Conservation (phyloP, 768 basidiomycete species). For the Leucosporidium creatinivorum region DNA sequence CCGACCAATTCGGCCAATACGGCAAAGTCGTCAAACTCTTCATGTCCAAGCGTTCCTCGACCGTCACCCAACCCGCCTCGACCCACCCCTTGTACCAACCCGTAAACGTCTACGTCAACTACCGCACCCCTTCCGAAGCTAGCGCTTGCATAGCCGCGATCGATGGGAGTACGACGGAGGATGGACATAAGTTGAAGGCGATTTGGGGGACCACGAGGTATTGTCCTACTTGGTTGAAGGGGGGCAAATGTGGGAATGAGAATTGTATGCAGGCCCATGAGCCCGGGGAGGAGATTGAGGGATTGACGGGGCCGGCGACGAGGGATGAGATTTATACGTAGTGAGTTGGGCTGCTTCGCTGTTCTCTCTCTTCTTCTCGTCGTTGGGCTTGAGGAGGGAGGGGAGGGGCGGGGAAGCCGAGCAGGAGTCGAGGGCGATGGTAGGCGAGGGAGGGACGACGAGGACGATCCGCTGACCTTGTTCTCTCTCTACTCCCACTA, state of each 20-base stretch:
- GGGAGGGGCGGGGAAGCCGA: not conserved
- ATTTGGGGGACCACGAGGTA: slow-evolving; percentile 97
- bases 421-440: too few species aligned
- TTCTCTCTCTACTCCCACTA: slow-evolving; percentile 36
- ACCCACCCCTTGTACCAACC: slow-evolving; percentile 30
- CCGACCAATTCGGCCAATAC: slow-evolving; percentile 97
- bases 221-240: slow-evolving; percentile 89
- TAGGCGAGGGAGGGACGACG: slow-evolving; percentile 81
- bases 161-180: slow-evolving; percentile 84
- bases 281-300: slow-evolving; percentile 95
- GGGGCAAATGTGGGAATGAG: slow-evolving; percentile 72
- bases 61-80: slow-evolving; percentile 13
- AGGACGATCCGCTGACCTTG: slow-evolving; percentile 45
- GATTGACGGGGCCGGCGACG: slow-evolving; percentile 51
- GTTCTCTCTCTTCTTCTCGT: slow-evolving; percentile 11
- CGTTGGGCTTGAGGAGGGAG: not conserved
- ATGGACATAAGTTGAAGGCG: slow-evolving; percentile 81
- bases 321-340: slow-evolving; percentile 91
- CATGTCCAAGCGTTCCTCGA: slow-evolving; percentile 63
- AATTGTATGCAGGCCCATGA: slow-evolving; percentile 93
- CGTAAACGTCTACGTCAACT: slow-evolving; percentile 94
- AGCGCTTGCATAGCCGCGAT: slow-evolving; percentile 85
- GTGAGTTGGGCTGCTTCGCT: slow-evolving; percentile 47
- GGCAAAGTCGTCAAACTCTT: slow-evolving; percentile 95
- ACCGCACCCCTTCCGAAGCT: slow-evolving; percentile 87